Conservation (phyloP, 768 basidiomycete genomes). For the Leccinum fibrillosum region DNA sequence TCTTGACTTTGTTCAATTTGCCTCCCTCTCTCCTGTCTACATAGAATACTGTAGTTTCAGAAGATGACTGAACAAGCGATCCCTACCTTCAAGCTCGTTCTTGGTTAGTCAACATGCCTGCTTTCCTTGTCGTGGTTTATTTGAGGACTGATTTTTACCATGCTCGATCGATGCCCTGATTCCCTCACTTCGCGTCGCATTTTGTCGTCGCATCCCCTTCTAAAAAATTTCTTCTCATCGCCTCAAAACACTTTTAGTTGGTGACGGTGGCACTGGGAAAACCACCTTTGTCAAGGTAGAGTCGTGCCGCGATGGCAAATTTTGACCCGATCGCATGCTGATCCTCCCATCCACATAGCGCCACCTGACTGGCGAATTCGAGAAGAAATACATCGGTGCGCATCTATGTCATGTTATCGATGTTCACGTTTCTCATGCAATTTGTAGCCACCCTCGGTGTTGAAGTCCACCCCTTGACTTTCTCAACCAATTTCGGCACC, state of each 20-base stretch:
- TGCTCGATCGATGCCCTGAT: slow-evolving; percentile 52
- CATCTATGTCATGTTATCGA: slow-evolving; percentile 11
- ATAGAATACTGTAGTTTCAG: slow-evolving; percentile 22
- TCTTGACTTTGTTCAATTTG: slow-evolving; percentile 24
- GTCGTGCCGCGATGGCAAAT: slow-evolving; percentile 23
- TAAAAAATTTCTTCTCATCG: background rate
- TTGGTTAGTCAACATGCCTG: slow-evolving; percentile 57
- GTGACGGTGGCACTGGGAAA: slow-evolving; percentile 97
- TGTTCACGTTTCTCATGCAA: slow-evolving; percentile 12
- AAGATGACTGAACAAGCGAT: slow-evolving; percentile 41
- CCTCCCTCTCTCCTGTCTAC: slow-evolving; percentile 16
- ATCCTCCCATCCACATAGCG: slow-evolving; percentile 59
- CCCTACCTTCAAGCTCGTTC: slow-evolving; percentile 98
- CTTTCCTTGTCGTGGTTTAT: slow-evolving; percentile 5
- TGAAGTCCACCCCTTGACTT: slow-evolving; percentile 94
- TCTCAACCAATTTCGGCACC: slow-evolving; percentile 98
- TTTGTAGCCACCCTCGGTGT: slow-evolving; percentile 93
- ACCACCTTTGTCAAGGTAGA: slow-evolving; percentile 96
- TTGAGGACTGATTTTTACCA: slow-evolving; percentile 23
- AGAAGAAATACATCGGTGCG: slow-evolving; percentile 99
- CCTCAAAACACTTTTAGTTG: slow-evolving; percentile 50
- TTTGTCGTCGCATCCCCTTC: slow-evolving; percentile 7
- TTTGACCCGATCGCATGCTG: slow-evolving; percentile 50
- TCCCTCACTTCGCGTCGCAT: slow-evolving; percentile 9
- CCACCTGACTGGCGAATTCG: slow-evolving; percentile 99